phyloP scores from a whole-genome alignment of 169 alveolate species.

The Eimeria acervulina region DNA sequence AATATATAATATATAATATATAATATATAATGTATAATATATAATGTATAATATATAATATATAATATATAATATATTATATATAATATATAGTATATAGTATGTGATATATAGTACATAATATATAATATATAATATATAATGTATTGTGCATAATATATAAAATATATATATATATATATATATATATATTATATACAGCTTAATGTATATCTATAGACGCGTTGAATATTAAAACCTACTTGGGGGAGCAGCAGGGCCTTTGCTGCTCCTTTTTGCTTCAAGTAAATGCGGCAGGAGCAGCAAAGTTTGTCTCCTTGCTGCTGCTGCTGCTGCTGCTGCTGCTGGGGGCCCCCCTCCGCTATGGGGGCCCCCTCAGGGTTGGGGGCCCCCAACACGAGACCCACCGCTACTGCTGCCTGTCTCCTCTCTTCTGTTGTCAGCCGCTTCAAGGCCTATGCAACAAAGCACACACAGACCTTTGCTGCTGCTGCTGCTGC shows the following conservation, averaged over 20 bases:
- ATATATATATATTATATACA: no score
- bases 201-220: not conserved
- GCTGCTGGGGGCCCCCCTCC: not conserved
- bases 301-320: not conserved
- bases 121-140: no score
- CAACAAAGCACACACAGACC: not conserved
- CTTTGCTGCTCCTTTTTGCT: not conserved
- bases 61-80: no score
- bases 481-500: not conserved
- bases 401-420: not conserved
- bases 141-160: no score
- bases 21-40: no score
- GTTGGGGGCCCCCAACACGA: not conserved
- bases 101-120: no score
- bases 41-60: no score
- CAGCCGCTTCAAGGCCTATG: not conserved
- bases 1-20: no score
- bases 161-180: no score
- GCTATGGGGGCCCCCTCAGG: not conserved
- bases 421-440: not conserved
- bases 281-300: not conserved
- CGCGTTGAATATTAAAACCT: not conserved
- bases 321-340: not conserved
- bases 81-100: no score
- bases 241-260: not conserved